Percentiles rank a stretch among this genome's conserved stretches.
Evolutionary conservation across 164 flowering plant genomes (phyloP).

Genomic region (Liriodendron chinense): DNA sequence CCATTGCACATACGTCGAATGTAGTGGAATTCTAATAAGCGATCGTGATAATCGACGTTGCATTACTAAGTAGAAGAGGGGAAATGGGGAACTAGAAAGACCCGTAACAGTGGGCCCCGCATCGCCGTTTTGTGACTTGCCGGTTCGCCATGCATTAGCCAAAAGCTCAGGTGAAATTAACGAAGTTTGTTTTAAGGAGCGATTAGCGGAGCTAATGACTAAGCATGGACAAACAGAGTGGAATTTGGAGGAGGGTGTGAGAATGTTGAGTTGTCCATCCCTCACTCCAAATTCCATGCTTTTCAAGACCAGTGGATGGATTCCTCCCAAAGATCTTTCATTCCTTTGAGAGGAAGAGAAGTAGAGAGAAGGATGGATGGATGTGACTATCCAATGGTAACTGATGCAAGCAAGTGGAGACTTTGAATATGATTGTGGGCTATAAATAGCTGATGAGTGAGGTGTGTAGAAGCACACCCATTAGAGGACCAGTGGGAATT

Average conservation of each 20-base stretch:
- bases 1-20: not conserved
- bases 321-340: constrained; percentile 24
- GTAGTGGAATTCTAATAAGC: not conserved
- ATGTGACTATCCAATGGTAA: constrained; percentile 23
- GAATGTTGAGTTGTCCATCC: not conserved
- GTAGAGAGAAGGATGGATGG: constrained; percentile 7
- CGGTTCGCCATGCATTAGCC: constrained; percentile 43
- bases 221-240: constrained; percentile 1
- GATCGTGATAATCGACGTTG: not conserved
- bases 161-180: constrained; percentile 13
- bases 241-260: constrained; percentile 14
- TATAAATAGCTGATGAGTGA: constrained; percentile 30
- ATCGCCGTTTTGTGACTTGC: constrained; percentile 67
- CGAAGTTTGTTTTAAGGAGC: not conserved
- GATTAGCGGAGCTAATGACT: not conserved
- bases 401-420: constrained; percentile 24
- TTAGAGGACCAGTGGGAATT: not conserved
- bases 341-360: constrained; percentile 10
- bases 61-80: not conserved
- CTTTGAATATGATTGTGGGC: constrained; percentile 7
- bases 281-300: constrained; percentile 20
- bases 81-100: constrained; percentile 17
- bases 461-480: constrained; percentile 4
- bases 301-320: constrained; percentile 35
- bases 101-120: constrained; percentile 23